A percentile compares a stretch with the other conserved stretches of the same genome.
These are phyloP conservation scores for Colletotrichum sp. DNA, from an alignment of 2,329 filamentous ascomycete genomes.

Conservation along the genomic window DNA sequence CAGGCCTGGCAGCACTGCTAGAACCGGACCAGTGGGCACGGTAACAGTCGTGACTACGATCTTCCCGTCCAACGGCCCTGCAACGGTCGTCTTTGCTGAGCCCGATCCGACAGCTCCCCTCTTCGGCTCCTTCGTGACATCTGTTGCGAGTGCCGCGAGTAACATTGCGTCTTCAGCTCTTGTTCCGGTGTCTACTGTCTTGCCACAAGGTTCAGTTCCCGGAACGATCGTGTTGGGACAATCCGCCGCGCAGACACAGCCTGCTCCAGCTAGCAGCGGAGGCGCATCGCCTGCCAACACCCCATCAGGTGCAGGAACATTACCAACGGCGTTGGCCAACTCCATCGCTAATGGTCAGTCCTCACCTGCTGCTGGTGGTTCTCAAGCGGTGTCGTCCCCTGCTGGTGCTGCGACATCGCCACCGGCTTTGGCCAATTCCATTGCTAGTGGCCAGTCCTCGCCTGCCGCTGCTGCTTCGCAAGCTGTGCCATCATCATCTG, in stretches of 20 bases:
- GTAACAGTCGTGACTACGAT: background rate
- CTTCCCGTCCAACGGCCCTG: background rate
- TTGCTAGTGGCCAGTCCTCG: background rate
- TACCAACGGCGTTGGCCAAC: background rate
- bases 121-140: background rate
- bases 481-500: background rate
- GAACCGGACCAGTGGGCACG: background rate
- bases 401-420: background rate
- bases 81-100: background rate
- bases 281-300: background rate
- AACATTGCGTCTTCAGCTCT: background rate
- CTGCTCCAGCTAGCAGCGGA: background rate
- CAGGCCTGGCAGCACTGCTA: too few species aligned
- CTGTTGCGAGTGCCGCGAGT: background rate
- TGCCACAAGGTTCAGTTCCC: background rate
- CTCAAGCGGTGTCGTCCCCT: background rate
- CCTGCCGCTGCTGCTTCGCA: background rate
- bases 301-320: background rate
- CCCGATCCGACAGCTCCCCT: background rate
- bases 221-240: background rate
- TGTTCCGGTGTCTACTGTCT: background rate
- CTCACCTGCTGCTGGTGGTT: background rate
- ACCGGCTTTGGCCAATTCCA: background rate
- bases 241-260: background rate
- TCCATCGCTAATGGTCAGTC: background rate